Evolutionary conservation across 371 early-diverging fungal genomes (phyloP), one percentile per base, ranked within the genome.

Genomic region (Rhizopus arrhizus): DNA sequence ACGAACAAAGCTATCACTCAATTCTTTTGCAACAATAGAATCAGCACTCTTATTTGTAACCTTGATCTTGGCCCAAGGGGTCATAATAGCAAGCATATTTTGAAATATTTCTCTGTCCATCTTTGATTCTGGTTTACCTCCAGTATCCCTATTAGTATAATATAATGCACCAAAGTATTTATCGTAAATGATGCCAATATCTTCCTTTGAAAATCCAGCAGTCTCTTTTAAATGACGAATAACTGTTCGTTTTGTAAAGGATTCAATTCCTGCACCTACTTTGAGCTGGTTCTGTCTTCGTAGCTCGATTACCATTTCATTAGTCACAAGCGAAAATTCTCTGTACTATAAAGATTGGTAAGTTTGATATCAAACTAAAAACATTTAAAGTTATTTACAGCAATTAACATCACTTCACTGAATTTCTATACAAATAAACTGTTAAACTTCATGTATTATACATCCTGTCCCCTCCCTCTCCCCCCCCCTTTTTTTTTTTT

Each of bases 191-290:
- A 88, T 78, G 10, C 90, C 82, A 52, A 97, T 77, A 58, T 96
- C 90, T 43, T 94, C 93, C 65, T 93, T 92, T 58, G 80, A 84
- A 59, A 98, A 93, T 16, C 85, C 85, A 46, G 87, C 85, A 15
- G 81, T 81, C 41, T 89, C 84, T 28, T 84, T 76, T 35, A 98
- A 66, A 64, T 91, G 91, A 5, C 97, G 86, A 40, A 97, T 78
- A 6, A 88, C 82, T 4, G 90, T 89, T 56, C 95, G 91, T 61
- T 96, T 97, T 2, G 97, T 89, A 67, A 92, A 98, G 16, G 88
- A 87, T 68, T 96, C 95, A 56, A 98, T 89, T 28, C 93, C 90
- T 54, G 96, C 96, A 33, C 95, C 91, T 2, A 97, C 94, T 69
- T 93, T 92, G 50, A 96, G 85, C 70, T 95, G 95, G 61, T 90